Conservation (phyloP, 345 rosid genomes). For the Clausena lansium region DNA sequence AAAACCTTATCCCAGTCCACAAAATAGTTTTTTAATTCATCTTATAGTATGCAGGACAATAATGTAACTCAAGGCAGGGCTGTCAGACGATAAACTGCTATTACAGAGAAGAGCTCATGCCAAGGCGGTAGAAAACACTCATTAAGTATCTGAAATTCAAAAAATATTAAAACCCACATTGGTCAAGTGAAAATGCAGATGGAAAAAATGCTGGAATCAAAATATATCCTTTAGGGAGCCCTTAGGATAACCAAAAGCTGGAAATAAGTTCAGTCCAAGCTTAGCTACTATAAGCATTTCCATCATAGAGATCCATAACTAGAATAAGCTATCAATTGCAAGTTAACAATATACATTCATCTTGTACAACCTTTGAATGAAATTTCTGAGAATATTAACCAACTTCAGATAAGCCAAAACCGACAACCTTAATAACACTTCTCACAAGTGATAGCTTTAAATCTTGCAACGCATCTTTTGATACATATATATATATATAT, state of each 20-base stretch:
- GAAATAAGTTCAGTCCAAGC: background rate
- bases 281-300: background rate
- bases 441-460: constrained; percentile 3
- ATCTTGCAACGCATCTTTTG: background rate
- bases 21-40: too few relatives aligned
- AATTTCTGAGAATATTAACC: background rate
- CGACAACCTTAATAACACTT: background rate
- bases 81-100: too few relatives aligned
- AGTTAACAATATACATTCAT: background rate
- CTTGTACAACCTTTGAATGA: background rate
- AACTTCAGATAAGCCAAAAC: background rate
- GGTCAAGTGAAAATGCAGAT: too few relatives aligned
- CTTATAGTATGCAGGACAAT: too few relatives aligned
- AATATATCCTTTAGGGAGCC: background rate
- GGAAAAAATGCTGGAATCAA: background rate
- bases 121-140: too few relatives aligned
- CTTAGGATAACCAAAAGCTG: background rate
- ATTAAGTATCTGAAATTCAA: too few relatives aligned
- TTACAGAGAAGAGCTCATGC: too few relatives aligned
- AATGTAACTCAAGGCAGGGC: too few relatives aligned
- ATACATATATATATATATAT: too few relatives aligned
- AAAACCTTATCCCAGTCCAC: too few relatives aligned
- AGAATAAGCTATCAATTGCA: background rate
- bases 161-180: too few relatives aligned
- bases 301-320: background rate